Evolutionary conservation across 768 basidiomycete genomes (phyloP).

Genomic region (Auricularia sp.): DNA sequence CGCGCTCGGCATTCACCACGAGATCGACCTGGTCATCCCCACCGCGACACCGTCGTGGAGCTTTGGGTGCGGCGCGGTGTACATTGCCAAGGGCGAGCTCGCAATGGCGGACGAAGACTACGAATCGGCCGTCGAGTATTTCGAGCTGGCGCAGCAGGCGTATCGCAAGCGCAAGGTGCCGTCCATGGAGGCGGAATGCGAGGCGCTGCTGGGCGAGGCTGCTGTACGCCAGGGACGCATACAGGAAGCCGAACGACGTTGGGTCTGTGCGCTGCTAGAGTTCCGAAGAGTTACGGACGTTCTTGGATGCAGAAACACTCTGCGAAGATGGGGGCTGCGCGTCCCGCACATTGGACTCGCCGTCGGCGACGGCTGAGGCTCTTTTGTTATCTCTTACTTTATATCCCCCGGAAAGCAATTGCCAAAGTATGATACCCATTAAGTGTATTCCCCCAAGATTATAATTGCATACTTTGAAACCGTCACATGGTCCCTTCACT

Average conservation of each 20-base stretch:
- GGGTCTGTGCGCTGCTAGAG: neutral
- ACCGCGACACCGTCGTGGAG: neutral
- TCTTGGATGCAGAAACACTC: neutral
- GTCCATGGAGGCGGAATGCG: neutral
- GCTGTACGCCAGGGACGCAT: neutral
- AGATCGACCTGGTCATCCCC: neutral
- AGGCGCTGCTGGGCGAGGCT: neutral
- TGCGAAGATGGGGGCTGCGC: neutral
- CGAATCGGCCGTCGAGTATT: neutral
- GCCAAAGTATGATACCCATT: too few relatives aligned
- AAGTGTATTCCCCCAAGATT: too few relatives aligned
- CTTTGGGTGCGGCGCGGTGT: neutral
- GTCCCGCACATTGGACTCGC: neutral
- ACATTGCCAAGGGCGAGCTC: neutral
- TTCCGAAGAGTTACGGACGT: neutral
- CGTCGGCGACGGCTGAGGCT: too few relatives aligned
- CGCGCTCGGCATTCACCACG: neutral
- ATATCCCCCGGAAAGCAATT: too few relatives aligned
- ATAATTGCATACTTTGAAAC: too few relatives aligned
- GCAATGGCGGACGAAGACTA: neutral
- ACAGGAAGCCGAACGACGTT: neutral
- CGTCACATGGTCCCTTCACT: neutral
- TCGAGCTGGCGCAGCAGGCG: neutral
- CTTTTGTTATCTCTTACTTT: too few relatives aligned
- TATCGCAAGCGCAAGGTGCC: neutral